Conservation (phyloP, 2,329 filamentous ascomycete species). For the Cryphonectria naterciae region DNA sequence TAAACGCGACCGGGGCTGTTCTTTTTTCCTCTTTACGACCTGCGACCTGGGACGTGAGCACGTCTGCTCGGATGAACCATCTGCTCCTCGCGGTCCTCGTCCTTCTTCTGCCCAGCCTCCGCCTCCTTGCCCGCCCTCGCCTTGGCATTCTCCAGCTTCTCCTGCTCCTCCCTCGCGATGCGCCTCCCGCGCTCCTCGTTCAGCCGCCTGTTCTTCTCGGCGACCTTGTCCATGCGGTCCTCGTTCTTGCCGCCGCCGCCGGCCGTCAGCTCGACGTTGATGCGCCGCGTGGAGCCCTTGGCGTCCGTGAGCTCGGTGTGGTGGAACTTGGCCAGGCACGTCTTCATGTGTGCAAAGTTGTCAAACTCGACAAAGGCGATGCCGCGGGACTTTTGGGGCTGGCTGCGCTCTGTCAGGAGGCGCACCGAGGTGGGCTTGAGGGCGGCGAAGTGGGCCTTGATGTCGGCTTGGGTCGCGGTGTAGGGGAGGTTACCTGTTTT, state of each 20-base stretch:
- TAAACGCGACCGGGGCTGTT: too few species aligned
- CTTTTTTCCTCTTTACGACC: background rate
- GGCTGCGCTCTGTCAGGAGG: slow-evolving; percentile 65
- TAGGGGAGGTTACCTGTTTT: slow-evolving; percentile 82
- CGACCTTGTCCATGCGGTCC: slow-evolving; percentile 74
- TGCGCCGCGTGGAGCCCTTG: slow-evolving; percentile 63
- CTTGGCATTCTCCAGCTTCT: slow-evolving; percentile 34
- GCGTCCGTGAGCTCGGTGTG: slow-evolving; percentile 74
- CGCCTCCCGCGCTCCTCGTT: slow-evolving; percentile 64
- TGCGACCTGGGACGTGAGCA: slow-evolving; percentile 32
- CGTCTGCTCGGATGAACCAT: slow-evolving; percentile 58
- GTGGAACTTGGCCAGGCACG: slow-evolving; percentile 87
- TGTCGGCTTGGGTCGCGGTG: slow-evolving; percentile 71
- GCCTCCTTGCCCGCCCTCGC: slow-evolving; percentile 36
- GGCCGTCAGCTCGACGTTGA: slow-evolving; percentile 93
- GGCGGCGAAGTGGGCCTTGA: slow-evolving; percentile 77
- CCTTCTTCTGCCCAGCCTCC: slow-evolving; percentile 34
- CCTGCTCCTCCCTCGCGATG: slow-evolving; percentile 48
- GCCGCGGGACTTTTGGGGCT: slow-evolving; percentile 47
- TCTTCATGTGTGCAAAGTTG: slow-evolving; percentile 87
- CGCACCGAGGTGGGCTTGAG: slow-evolving; percentile 73
- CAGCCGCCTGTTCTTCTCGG: slow-evolving; percentile 83
- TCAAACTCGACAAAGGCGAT: slow-evolving; percentile 90
- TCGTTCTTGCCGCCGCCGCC: slow-evolving; percentile 84
- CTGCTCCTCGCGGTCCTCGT: slow-evolving; percentile 38